Conservation (phyloP, 176 grass and related monocot species). For the Cenchrus fungigraminus region DNA sequence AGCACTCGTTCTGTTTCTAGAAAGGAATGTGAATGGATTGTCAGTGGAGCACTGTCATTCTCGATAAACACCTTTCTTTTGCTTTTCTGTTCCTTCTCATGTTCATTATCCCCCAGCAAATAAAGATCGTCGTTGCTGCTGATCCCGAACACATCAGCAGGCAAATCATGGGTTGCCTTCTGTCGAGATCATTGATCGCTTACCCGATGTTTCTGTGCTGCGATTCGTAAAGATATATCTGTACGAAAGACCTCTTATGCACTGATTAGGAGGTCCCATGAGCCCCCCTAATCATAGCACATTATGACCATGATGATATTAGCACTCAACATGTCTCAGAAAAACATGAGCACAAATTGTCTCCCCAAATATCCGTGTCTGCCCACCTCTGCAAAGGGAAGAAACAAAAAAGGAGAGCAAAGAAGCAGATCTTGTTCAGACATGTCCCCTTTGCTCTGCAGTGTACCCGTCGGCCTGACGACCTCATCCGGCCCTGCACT, state of each 20-base stretch:
- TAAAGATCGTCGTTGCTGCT: background rate
- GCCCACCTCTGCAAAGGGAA: background rate
- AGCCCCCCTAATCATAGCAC: background rate
- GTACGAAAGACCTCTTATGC: background rate
- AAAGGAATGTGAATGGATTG: conserved; percentile 12
- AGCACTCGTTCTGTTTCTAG: background rate
- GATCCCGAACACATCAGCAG: conserved; percentile 15
- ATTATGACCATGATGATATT: background rate
- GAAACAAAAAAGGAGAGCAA: conserved; percentile 22
- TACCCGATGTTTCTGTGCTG: background rate
- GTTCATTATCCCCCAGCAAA: conserved; percentile 17
- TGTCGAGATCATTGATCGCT: background rate
- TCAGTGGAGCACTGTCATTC: conserved; percentile 14
- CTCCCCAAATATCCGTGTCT: background rate
- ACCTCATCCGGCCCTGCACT: conserved; percentile 9
- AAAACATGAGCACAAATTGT: background rate
- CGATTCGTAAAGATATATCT: background rate
- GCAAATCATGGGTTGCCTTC: background rate
- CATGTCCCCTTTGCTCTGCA: background rate
- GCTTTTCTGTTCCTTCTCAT: background rate
- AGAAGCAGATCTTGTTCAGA: conserved; percentile 25
- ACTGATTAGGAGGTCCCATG: conserved; percentile 23
- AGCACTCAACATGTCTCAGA: background rate
- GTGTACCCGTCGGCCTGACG: background rate
- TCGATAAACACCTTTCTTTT: conserved; percentile 1